Conservation (phyloP, 176 grass and related monocot genomes). For the Oryza longistaminata region DNA sequence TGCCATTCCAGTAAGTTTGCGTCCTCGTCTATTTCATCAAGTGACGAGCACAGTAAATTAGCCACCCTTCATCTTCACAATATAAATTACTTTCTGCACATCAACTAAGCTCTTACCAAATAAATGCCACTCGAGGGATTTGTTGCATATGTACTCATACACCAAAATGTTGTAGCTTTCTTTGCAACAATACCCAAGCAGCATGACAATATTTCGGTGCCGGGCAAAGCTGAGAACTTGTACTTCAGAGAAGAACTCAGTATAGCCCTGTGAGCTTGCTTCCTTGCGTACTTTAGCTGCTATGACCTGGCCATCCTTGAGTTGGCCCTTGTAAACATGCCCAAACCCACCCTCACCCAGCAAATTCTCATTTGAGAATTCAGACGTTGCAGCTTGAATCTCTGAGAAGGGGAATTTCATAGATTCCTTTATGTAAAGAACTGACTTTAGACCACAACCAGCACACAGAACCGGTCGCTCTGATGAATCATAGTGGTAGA, state of each 20-base stretch:
- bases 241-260: conserved; percentile 80
- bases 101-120: conserved; percentile 49
- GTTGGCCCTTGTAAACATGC: conserved; percentile 66
- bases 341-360: conserved; percentile 75
- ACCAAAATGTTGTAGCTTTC: conserved; percentile 77
- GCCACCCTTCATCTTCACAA: neutral
- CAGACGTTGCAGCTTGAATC: conserved; percentile 63
- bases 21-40: conserved; percentile 47
- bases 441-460: conserved; percentile 56
- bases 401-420: conserved; percentile 74
- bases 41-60: neutral
- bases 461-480: conserved; percentile 61
- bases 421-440: conserved; percentile 74
- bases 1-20: conserved; percentile 69
- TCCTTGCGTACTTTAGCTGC: conserved; percentile 71
- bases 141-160: conserved; percentile 81
- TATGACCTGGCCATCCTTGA: conserved; percentile 74
- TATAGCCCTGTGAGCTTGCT: conserved; percentile 67
- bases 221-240: conserved; percentile 77
- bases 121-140: conserved; percentile 75
- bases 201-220: conserved; percentile 74
- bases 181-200: conserved; percentile 81
- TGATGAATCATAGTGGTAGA: conserved; percentile 39
- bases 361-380: conserved; percentile 62
- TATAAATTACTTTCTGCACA: conserved; percentile 15